Conservation (phyloP, 1,284 basidiomycete genomes). For the Mycosarcoma maydis region DNA sequence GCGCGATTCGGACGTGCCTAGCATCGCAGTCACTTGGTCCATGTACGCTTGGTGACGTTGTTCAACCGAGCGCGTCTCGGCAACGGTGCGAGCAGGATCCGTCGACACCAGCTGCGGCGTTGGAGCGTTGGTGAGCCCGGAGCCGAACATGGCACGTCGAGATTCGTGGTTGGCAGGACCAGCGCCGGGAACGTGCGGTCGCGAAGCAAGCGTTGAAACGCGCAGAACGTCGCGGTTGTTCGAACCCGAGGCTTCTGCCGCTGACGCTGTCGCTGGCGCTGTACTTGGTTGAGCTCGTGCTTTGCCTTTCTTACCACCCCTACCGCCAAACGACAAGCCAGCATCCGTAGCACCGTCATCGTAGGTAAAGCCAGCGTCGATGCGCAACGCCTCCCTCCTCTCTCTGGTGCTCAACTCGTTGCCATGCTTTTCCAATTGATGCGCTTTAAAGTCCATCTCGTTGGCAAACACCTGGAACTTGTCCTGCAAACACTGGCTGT, state of each 20-base stretch:
- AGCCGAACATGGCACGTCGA: constrained; percentile 44
- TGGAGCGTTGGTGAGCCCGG: constrained; percentile 35
- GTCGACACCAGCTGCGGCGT: constrained; percentile 15
- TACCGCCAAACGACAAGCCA: neutral
- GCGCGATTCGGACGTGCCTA: constrained; percentile 75
- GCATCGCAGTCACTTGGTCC: constrained; percentile 75
- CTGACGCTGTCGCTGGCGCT: too few relatives aligned
- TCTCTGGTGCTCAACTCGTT: constrained; percentile 81
- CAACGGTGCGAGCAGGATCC: constrained; percentile 67
- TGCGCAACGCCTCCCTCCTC: constrained; percentile 78
- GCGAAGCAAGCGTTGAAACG: constrained; percentile 36
- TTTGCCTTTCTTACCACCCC: constrained; percentile 21
- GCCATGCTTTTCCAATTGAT: constrained; percentile 87
- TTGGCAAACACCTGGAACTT: constrained; percentile 94
- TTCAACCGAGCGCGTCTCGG: constrained; percentile 71
- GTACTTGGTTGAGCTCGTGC: constrained; percentile 2
- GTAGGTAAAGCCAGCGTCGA: constrained; percentile 83
- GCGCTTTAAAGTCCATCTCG: constrained; percentile 87
- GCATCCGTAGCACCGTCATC: constrained; percentile 69
- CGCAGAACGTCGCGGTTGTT: constrained; percentile 30
- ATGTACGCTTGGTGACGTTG: constrained; percentile 76
- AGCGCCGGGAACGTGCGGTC: constrained; percentile 68
- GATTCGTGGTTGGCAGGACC: constrained; percentile 50
- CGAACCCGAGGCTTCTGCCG: too few relatives aligned
- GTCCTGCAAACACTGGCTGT: constrained; percentile 79